Conservation (phyloP, 768 basidiomycete genomes). For the Megacollybia marginata region DNA sequence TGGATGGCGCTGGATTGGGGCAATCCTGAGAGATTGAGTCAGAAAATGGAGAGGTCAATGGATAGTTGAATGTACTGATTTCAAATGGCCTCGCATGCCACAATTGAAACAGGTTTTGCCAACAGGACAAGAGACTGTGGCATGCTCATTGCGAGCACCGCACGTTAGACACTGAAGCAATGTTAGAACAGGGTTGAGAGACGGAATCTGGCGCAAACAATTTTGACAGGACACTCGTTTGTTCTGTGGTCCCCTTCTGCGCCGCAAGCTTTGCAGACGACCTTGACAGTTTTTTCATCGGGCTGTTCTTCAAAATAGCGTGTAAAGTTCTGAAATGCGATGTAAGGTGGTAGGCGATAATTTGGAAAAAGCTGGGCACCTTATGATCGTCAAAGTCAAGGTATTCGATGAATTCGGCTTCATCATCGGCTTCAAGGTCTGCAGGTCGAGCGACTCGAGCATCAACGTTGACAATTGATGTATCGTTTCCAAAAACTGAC, state of each 20-base stretch:
- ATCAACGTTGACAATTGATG: conserved; percentile 39
- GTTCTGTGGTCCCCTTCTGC: conserved; percentile 66
- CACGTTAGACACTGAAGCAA: conserved; percentile 65
- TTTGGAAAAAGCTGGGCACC: conserved; percentile 25
- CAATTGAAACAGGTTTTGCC: conserved; percentile 76
- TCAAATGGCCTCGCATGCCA: conserved; percentile 81
- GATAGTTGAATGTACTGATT: conserved; percentile 34
- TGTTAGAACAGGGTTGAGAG: conserved; percentile 1
- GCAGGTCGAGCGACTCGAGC: conserved; percentile 7
- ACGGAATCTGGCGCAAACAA: conserved; percentile 38
- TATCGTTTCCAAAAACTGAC: conserved; percentile 37
- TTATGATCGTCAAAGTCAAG: conserved; percentile 64
- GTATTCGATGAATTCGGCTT: conserved; percentile 64
- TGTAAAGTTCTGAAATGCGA: conserved; percentile 34
- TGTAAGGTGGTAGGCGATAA: not conserved
- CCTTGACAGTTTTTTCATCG: conserved; percentile 35
- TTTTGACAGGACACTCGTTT: conserved; percentile 58
- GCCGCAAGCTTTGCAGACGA: conserved; percentile 73
- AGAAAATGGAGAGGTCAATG: not conserved
- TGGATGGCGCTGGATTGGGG: conserved; percentile 22
- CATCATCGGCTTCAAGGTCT: conserved; percentile 37
- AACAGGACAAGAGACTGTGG: conserved; percentile 71
- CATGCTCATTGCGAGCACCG: conserved; percentile 73
- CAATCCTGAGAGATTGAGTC: not conserved
- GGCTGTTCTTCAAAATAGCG: conserved; percentile 59